These are phyloP conservation scores for Earliella scabrosa DNA, from an alignment of 1,284 basidiomycete species.

Conservation along the genomic window DNA sequence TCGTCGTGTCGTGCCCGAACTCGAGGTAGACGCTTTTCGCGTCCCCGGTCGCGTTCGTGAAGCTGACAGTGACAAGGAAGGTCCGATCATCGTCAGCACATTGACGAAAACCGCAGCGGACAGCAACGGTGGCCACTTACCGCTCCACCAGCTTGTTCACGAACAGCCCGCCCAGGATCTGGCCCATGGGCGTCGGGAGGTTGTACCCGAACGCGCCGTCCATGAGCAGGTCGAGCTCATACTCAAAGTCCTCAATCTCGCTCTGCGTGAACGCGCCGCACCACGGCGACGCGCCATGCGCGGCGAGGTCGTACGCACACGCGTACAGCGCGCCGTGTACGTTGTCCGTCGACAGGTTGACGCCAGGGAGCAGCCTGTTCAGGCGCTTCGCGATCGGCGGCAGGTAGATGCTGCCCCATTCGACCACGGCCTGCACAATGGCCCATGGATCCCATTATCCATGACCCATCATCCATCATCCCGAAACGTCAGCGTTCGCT, in stretches of 20 bases:
- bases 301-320: slow-evolving; percentile 50
- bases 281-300: slow-evolving; percentile 43
- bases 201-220: slow-evolving; percentile 48
- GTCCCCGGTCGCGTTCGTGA: slow-evolving; percentile 41
- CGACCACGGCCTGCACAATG: slow-evolving; percentile 33
- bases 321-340: slow-evolving; percentile 50
- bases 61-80: slow-evolving; percentile 28
- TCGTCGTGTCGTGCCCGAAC: slow-evolving; percentile 54
- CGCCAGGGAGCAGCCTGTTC: slow-evolving; percentile 38
- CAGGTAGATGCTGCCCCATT: slow-evolving; percentile 45
- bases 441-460: slow-evolving; percentile 12
- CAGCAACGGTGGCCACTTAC: slow-evolving; percentile 29
- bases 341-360: slow-evolving; percentile 38
- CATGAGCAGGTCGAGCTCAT: slow-evolving; percentile 53
- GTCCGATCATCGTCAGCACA: too few species aligned
- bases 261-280: slow-evolving; percentile 42
- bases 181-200: slow-evolving; percentile 42
- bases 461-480: too few species aligned
- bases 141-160: slow-evolving; percentile 49
- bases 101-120: too few species aligned
- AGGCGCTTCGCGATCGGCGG: slow-evolving; percentile 43
- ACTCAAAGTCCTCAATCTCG: slow-evolving; percentile 48
- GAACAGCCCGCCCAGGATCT: slow-evolving; percentile 46
- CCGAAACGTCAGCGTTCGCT: not conserved
- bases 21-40: slow-evolving; percentile 45